phyloP scores from a whole-genome alignment of 176 grass and related monocot species.

The Alopecurus myosuroides region DNA sequence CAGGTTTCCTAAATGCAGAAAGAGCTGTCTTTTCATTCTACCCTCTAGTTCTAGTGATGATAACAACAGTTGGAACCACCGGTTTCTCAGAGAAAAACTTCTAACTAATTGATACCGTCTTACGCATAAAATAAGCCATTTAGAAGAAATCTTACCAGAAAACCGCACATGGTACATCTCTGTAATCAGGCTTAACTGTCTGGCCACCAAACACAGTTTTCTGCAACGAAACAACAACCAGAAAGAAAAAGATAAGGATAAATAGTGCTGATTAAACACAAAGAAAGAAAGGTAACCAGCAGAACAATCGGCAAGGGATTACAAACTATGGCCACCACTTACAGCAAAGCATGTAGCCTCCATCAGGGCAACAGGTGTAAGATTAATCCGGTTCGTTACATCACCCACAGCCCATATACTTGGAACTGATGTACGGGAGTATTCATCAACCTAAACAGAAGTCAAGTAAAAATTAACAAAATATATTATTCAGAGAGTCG shows the following conservation, averaged over 20 bases:
- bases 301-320: neutral
- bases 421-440: constrained; percentile 67
- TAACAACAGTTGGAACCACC: neutral
- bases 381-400: constrained; percentile 93
- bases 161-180: constrained; percentile 87
- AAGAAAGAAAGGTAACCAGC: constrained; percentile 6
- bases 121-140: neutral
- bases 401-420: constrained; percentile 97
- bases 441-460: constrained; percentile 81
- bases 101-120: neutral
- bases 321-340: constrained; percentile 29
- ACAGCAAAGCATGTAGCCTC: constrained; percentile 96
- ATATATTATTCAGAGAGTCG: neutral
- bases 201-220: constrained; percentile 97
- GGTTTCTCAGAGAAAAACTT: neutral
- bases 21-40: neutral
- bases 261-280: neutral
- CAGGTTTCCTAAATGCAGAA: neutral
- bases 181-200: constrained; percentile 77
- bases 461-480: neutral
- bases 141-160: constrained; percentile 51
- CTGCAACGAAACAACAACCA: too few relatives aligned
- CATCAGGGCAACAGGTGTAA: constrained; percentile 96
- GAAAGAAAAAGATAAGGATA: constrained; percentile 20
- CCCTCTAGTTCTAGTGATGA: neutral